Evolutionary conservation across 2,329 filamentous ascomycete genomes (phyloP).

Genomic region (Talaromyces sp.): DNA sequence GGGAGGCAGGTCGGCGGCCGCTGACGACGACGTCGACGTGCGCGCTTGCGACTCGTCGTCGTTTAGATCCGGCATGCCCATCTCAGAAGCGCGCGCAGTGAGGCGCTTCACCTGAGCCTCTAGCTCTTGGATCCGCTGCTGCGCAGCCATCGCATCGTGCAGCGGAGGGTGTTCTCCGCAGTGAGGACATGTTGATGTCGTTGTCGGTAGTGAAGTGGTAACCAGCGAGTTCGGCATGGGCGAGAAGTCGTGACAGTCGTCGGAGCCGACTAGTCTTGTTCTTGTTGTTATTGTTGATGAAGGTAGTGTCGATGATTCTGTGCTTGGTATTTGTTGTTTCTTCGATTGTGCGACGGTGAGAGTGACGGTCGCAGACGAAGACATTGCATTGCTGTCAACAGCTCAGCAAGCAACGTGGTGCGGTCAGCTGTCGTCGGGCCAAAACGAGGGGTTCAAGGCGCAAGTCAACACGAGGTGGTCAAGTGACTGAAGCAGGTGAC

Average conservation of each 20-base stretch:
- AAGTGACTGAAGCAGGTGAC: background rate
- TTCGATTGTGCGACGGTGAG: conserved; percentile 10
- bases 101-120: conserved; percentile 51
- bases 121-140: conserved; percentile 45
- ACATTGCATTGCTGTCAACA: background rate
- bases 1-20: conserved; percentile 20
- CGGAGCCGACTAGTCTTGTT: conserved; percentile 3
- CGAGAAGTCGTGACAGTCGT: background rate
- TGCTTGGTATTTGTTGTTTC: background rate
- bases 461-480: background rate
- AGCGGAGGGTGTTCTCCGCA: conserved; percentile 31
- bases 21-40: conserved; percentile 21
- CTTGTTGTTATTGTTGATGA: background rate
- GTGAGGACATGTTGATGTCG: conserved; percentile 26
- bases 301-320: no score
- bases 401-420: background rate
- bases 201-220: background rate
- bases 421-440: background rate
- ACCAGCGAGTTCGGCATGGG: conserved; percentile 7
- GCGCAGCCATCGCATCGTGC: conserved; percentile 24
- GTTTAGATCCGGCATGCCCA: conserved; percentile 38
- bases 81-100: conserved; percentile 48
- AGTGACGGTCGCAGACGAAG: conserved; percentile 22
- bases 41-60: conserved; percentile 21
- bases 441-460: background rate